Conservation (phyloP, 1,284 basidiomycete genomes). For the Gomphus bonarii region DNA sequence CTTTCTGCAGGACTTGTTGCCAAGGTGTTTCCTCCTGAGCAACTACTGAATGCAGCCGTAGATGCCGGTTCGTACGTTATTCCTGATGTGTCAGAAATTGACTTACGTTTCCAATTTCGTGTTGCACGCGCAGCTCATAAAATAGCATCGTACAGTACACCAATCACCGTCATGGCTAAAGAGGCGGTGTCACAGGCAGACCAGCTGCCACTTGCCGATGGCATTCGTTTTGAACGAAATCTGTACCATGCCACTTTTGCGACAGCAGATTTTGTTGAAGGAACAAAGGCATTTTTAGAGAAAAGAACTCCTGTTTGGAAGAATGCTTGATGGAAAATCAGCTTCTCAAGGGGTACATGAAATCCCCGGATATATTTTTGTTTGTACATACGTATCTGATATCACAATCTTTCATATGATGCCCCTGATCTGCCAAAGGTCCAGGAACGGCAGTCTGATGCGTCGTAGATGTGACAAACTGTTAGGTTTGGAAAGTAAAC, state of each 20-base stretch:
- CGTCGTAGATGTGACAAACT: no score
- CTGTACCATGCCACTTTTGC: conserved; percentile 59
- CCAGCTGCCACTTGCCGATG: conserved; percentile 47
- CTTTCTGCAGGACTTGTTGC: conserved; percentile 26
- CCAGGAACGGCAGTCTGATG: no score
- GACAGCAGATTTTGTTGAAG: conserved; percentile 57
- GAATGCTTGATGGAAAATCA: neutral
- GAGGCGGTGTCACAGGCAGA: conserved; percentile 49
- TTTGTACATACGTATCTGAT: no score
- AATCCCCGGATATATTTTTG: no score
- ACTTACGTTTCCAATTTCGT: neutral
- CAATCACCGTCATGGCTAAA: conserved; percentile 34
- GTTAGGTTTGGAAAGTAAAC: no score
- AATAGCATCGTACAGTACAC: conserved; percentile 23
- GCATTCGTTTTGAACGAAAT: conserved; percentile 48
- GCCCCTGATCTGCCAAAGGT: neutral
- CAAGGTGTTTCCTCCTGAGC: conserved; percentile 20
- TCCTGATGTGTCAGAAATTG: neutral
- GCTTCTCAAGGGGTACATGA: no score
- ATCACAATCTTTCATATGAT: no score
- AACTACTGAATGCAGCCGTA: conserved; percentile 21
- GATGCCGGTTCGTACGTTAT: conserved; percentile 15
- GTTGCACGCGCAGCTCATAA: conserved; percentile 16
- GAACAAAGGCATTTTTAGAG: conserved; percentile 54
- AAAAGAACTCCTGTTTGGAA: conserved; percentile 25